Base-by-base conservation (phyloP, 805 yeast genomes). In the Nakazawaea wickerhamii region DNA sequence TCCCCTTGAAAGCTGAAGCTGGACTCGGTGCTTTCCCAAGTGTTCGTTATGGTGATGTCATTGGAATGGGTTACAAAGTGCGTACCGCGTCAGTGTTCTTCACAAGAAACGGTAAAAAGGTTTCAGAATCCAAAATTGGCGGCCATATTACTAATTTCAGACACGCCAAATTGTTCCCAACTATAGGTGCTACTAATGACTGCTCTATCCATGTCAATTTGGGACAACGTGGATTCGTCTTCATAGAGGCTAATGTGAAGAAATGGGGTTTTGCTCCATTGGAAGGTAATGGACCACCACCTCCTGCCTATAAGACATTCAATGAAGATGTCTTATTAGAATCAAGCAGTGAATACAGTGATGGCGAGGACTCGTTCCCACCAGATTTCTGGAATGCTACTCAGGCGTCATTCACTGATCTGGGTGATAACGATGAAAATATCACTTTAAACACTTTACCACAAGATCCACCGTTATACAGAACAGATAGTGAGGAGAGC, bases 211-310 rank as follows among this genome's bases (percentile, higher is more conserved):
- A 85, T 60, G 95, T 85, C 9, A 93, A 88, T 55, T 63, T 93
- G 43, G 99, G 99, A 15, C 91, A 86, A 52, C 71, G 79, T 44
- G 97, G 96, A 2, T 89, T 77, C 63, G 96, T 90, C 2, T 88
- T 75, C 56, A 86, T 90, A 38, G 96, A 90, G 57, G 96, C 87
- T 2, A 88, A 89, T 57, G 95, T 90, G 30, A 89, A 89, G 58
- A 88, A 85, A 58, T 89, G 96, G 96, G 95, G 96, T 5, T 82
- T 84, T 54, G 96, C 95, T n/a, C 91, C 93, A 3, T 71, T 83
- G 30, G 85, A 82, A 50, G 99, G 98, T 1, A 75, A 73, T 38
- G 83, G 89, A 45, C 83, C 95, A 3, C 95, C 98, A 4, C 96
- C 98, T 3, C 99, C 99, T 1, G 82, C 93, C 8, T 91, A 91